Evolutionary conservation across 257 asterid genomes (phyloP), one percentile per base, ranked within the genome.

Genomic region (Rauvolfia tetraphylla): DNA sequence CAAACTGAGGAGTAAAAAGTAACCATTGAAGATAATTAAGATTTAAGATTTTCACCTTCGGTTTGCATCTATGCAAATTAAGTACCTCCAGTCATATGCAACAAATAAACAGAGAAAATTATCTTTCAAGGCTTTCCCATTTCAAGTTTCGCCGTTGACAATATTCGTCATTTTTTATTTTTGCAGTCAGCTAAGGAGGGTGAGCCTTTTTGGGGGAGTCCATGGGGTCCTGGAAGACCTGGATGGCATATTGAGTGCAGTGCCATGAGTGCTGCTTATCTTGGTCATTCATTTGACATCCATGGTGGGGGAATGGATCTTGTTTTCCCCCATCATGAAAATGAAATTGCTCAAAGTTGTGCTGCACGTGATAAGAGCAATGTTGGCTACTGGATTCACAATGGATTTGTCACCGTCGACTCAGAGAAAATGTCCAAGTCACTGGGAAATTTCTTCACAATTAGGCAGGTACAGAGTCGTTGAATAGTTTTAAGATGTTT

Each of bases 231-330:
- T 80, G 98, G 98, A 82, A 92, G 98, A 86, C 98, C 98, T 76
- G 99, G 98, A 81, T 95, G 99, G 98, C 99, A 95, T 86, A 95
- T 95, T 29, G 99, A 95, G 80, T 95, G 99, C 87, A 95, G 99
- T 83, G 99, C 98, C 58, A 95, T 92, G 99, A 95, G 99, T 82
- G 97, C 97, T 82, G 86, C 96, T 68, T 91, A 92, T 83, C 88
- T 95, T 71, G 89, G 99, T 63, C 79, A 86, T 82, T 82, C 98
- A 73, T 95, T 95, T 46, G 99, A 95, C 89, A 92, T 95, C 73
- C 99, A 95, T 75, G 99, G 99, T 68, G 99, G 99, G 66, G 99
- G 99, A 65, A 91, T 95, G 96, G 99, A 95, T 89, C 98, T 95
- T 34, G 82, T 95, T 70, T 95, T 95, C 75, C 99, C 99, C 57